Conservation (phyloP, 2,329 filamentous ascomycete species). For the Pyrenophora teres region DNA sequence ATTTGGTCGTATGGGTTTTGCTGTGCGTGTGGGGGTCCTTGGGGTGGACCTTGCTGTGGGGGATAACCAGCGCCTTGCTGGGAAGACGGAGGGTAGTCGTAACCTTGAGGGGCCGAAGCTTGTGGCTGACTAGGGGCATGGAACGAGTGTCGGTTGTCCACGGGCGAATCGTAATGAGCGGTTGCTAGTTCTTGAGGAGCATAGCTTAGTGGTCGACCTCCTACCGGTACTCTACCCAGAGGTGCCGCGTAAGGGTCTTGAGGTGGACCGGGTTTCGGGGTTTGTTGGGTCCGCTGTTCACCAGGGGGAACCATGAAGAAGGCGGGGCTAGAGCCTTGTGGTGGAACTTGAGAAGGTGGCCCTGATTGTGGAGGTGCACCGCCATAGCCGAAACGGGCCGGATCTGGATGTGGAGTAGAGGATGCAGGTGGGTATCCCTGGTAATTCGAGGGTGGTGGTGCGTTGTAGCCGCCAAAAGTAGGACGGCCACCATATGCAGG, state of each 20-base stretch:
- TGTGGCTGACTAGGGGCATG: conserved; percentile 29
- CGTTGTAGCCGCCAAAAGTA: conserved; percentile 41
- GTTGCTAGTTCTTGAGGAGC: conserved; percentile 55
- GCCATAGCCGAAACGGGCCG: conserved; percentile 34
- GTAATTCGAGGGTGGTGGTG: conserved; percentile 37
- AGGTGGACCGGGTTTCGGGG: conserved; percentile 35
- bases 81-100: conserved; percentile 31
- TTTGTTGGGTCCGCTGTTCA: conserved; percentile 37
- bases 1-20: conserved; percentile 38
- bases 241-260: conserved; percentile 48
- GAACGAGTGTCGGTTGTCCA: conserved; percentile 52
- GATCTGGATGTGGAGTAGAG: conserved; percentile 43
- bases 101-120: conserved; percentile 35
- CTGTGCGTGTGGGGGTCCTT: conserved; percentile 21
- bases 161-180: conserved; percentile 53
- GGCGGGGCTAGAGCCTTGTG: conserved; percentile 41
- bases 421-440: conserved; percentile 42
- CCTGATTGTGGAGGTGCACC: conserved; percentile 42
- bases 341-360: conserved; percentile 47
- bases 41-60: conserved; percentile 26
- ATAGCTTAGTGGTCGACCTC: conserved; percentile 44
- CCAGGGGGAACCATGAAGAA: conserved; percentile 47
- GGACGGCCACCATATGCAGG: conserved; percentile 73
- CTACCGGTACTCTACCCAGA: conserved; percentile 41
- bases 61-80: conserved; percentile 31